Percentiles rank a stretch among this genome's conserved stretches.
Conservation (phyloP, 169 alveolate genomes). For the Plasmodium fragile region DNA sequence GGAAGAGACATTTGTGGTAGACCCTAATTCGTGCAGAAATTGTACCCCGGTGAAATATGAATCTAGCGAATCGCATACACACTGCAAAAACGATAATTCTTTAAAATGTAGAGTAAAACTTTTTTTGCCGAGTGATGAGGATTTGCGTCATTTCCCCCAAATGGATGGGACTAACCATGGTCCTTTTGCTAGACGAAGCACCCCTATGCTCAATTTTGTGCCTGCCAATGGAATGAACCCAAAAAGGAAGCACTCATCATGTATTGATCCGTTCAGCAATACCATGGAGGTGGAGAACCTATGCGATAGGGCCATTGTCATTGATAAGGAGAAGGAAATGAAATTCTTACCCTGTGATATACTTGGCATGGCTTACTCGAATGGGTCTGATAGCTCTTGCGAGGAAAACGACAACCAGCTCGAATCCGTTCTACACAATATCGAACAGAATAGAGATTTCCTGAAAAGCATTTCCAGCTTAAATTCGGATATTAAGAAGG, state of each 20-base stretch:
- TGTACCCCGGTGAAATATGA: neutral
- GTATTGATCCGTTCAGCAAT: neutral
- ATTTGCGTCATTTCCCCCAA: neutral
- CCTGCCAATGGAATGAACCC: neutral
- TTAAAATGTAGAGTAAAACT: neutral
- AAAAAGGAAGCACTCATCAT: neutral
- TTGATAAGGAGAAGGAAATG: neutral
- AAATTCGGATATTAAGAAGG: conserved; percentile 1
- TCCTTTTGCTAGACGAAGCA: neutral
- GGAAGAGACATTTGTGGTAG: neutral
- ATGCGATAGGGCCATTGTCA: neutral
- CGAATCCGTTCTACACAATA: neutral
- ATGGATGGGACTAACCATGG: neutral
- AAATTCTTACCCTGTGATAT: neutral
- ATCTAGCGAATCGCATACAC: neutral
- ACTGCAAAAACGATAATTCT: neutral
- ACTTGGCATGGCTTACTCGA: neutral
- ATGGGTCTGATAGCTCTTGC: neutral
- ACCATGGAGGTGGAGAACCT: neutral
- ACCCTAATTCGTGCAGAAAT: neutral
- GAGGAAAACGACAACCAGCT: neutral
- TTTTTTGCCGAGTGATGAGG: neutral
- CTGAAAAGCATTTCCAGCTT: conserved; percentile 14
- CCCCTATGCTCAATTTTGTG: neutral
- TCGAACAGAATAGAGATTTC: conserved; percentile 9